Evolutionary conservation across 352 stramenopile genomes (phyloP), one percentile per base, ranked within the genome.

Genomic region (Pythium rishiriense): DNA sequence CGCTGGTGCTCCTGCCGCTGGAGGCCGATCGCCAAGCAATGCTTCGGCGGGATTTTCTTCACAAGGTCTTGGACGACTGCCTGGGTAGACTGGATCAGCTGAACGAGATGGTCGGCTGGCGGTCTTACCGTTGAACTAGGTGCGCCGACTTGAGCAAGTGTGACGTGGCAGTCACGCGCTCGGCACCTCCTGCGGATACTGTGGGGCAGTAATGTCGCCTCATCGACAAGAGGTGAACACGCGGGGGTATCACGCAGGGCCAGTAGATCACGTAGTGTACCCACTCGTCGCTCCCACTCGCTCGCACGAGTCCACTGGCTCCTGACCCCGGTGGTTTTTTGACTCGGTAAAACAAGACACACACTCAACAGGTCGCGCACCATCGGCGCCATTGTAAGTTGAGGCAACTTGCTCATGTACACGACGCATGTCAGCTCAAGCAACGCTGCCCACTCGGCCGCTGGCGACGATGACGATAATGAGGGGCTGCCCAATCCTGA

Each of bases 1-100:
- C 73, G 69, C 26, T 81, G 72, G 25, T 79, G 71, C 43, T 79
- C 62, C 25, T 86, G 73, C 31, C 73, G 66, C 47, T 86, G 62
- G 29, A 85, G 58, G 33, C 73, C 70, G n/a, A 59, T 58, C 1
- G 63, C 66, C 4, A 86, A 42, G 35, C 75, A 75, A 3, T 64
- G 64, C n/a, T 71, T 79, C 15, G 61, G 54, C 1, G 76, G 79
- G 0, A 88, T 62, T 5, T 39, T 49, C 4, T 37, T 8, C 12
- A 68, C 57, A 11, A 85, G 26, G 2, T 62, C 37, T 25, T 70
- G 43, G n/a, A 80, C 65, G 0, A 48, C 47, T 14, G 42, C 43
- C 45, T 83, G 79, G 4, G 70, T 73, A 15, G 25, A 17, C 11
- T 58, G 17, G 1, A 48, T 26, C 6, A 60, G 29, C 11, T 66